Conservation (phyloP, 495 filamentous ascomycete species). For the Aspergillus bridgeri region DNA sequence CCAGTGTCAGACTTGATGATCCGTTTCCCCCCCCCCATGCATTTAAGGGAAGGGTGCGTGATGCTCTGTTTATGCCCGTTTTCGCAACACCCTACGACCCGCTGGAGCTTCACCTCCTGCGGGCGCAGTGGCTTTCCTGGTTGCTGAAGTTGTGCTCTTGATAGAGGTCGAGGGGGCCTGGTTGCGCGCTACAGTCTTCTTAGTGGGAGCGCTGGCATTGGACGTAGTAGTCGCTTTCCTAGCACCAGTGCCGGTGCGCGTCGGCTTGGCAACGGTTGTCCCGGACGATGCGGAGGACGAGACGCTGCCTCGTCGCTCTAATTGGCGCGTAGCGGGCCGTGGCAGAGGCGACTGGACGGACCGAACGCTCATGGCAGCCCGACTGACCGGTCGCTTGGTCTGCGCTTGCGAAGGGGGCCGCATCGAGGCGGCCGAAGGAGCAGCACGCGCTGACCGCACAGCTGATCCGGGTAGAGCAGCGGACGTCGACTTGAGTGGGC, state of each 20-base stretch:
- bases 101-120: constrained; percentile 31
- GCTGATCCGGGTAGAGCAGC: constrained; percentile 15
- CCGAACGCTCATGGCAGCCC: constrained; percentile 29
- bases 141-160: constrained; percentile 32
- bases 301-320: constrained; percentile 40
- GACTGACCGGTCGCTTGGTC: constrained; percentile 27
- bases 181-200: constrained; percentile 36
- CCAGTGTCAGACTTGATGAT: neutral
- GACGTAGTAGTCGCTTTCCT: constrained; percentile 48
- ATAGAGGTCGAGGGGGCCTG: constrained; percentile 36
- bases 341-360: constrained; percentile 33
- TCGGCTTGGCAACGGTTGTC: constrained; percentile 59
- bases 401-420: constrained; percentile 27
- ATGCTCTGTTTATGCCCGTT: constrained; percentile 34
- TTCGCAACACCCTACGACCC: constrained; percentile 46
- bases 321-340: constrained; percentile 41
- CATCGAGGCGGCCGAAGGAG: constrained; percentile 26
- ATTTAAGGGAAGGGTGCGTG: neutral
- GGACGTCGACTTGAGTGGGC: constrained; percentile 47
- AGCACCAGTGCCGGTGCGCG: constrained; percentile 41
- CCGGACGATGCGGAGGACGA: constrained; percentile 46
- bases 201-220: constrained; percentile 38
- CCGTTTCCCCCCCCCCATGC: neutral
- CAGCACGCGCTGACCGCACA: constrained; percentile 32
- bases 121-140: constrained; percentile 36